Evolutionary conservation across 148 eudicot species (phyloP), one percentile per base, ranked within the genome.

Genomic region (Amaranthus hypochondriacus): DNA sequence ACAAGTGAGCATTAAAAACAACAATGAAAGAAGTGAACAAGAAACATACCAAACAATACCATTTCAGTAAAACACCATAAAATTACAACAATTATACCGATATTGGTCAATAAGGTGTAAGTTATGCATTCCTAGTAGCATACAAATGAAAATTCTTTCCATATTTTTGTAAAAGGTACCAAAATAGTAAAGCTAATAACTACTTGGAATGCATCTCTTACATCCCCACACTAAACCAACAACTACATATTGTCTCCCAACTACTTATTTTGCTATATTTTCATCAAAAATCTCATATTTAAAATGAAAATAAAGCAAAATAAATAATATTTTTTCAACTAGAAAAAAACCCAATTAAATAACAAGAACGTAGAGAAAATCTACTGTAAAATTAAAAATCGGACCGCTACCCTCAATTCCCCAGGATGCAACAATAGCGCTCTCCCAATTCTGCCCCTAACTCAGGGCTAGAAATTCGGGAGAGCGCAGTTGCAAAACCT

Each of bases 331-430:
- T 28, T 28, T 28, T 28, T 1, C 39, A n/a, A 43, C 51, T 12
- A 39, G 56, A 56, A 11, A n/a, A 7, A 6, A 11, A 7, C 54
- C 8, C 54, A 48, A 4, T 3, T 63, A 15, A 47, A 5, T 21
- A 72, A 7, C 5, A 46, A 56, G 2, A 50, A 10, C 7, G 67
- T 57, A 13, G 21, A 73, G 46, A n/a, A 56, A 61, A 28, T 28
- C 39, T 28, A 28, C 39, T 28, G n/a, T 56, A 73, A 58, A 65
- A 51, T 63, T 77, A 80, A 75, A 79, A 78, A 57, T 91, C 96
- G 96, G 96, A 91, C 96, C 96, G 96, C 83, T 87, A 87, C 93
- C 96, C 89, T 89, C 92, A 87, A 89, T 91, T 87, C 96, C 96
- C 96, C 93, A 86, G 90, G 69, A 85, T 87, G 96, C 96, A 90